Base-by-base conservation (phyloP, 768 basidiomycete species). In the Solioccasus polychromus region DNA sequence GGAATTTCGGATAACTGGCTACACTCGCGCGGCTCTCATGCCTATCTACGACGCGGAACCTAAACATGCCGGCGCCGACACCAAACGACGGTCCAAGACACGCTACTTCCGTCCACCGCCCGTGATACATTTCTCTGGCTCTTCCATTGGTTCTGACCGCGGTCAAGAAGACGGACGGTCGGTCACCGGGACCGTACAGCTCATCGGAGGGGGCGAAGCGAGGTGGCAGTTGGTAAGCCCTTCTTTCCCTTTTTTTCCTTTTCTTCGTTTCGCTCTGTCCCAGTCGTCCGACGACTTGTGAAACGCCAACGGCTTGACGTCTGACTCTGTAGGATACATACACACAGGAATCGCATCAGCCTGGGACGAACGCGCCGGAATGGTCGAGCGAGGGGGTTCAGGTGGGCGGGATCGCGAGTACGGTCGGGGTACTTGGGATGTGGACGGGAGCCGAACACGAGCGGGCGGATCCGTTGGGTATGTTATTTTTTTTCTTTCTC, bases 341-440 rank as follows among this genome's bases (percentile, higher is more conserved):
- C 18, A 35, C 32, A 14, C 53, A 75, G 67, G 67, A 59, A 2
- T 68, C 71, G 4, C 60, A 51, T 18, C 48, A 64, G 14, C 42
- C 61, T 0, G 65, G 66, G 10, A 61, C 70, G 15, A 55, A 59
- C 17, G 48, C 48, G 5, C 65, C 72, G 0, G 72, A 78, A 49
- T 82, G 80, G 80, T 61, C 66, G 2, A 74, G 70, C 11, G 80
- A 83, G 48, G 76, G 71, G n/a, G 63, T 82, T 0, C 80, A 83
- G 48, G 58, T 82, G 10, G 82, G 82, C 11, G 73, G 72, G 2
- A 62, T 76, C 14, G 78, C 77, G 6, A 77, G 77, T n/a, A 72
- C 71, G 0, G 55, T 70, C 18, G 81, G 82, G 8, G 58, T 79
- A 2, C 63, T 83, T 2, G 80, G 79, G 8, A 54, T 73, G 64